Base-by-base conservation (phyloP, 148 eudicot genomes). In the Vaccinium macrocarpon region DNA sequence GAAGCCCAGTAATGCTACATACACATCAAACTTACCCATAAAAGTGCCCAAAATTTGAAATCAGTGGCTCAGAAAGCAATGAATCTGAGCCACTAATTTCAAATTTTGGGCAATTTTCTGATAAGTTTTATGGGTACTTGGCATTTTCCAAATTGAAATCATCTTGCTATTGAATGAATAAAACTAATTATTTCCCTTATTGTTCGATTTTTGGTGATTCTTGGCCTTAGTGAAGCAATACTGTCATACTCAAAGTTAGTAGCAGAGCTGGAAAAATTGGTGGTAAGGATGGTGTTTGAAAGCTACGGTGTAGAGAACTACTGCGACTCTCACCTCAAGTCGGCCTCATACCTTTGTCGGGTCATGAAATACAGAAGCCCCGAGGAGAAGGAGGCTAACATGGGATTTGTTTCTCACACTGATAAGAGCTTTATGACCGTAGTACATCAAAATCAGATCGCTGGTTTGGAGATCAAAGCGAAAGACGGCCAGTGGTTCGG, bases 371-470 rank as follows among this genome's bases (percentile, higher is more conserved):
- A 90, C 27, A 87, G 84, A 76, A 82, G 14, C 18, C 85, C 92
- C 0, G 71, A 86, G 78, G 8, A 0, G 50, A 5, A 61, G 4
- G 91, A 89, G 84, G 84, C 66, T 53, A 90, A 89, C 15, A 71
- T 84, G 87, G 92, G 89, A 18, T 86, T 89, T 76, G 87, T 84
- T 2, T 78, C 91, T 46, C 92, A 90, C 57, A 90, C 92, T 7
- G 92, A 90, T 68, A 90, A 90, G 84, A 86, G 85, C 64, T 90
- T 90, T 51, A 87, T 90, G 86, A 59, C 92, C 35, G 82, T 88
- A 46, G 81, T 90, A 72, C 91, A 90, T 86, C 92, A 90, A 64
- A 87, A 88, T 74, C 86, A 85, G 80, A 78, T 88, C 8, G 55
- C 83, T 71, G 92, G 92, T 49, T 76, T 90, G 84, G 91, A 90